Evolutionary conservation across 768 basidiomycete genomes (phyloP), one percentile per base, ranked within the genome.

Genomic region (Russula olivacea): DNA sequence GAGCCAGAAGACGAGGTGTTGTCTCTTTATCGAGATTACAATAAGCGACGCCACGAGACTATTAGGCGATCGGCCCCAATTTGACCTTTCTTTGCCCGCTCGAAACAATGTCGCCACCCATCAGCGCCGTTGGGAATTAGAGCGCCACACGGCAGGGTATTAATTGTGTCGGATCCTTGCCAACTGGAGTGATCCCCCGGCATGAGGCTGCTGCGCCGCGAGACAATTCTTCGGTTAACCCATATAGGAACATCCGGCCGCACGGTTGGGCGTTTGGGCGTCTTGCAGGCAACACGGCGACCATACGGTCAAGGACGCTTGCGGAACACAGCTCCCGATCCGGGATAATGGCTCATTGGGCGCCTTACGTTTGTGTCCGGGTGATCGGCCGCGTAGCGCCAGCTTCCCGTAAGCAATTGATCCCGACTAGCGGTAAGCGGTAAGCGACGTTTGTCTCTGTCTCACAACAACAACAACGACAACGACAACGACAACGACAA

Each of bases 181-280:
- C 59, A 51, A 38, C 47, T 55, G 63, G 63, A 64, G 58, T 51
- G 61, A 57, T 51, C 41, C 55, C 14, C 19, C 48, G 53, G 58
- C 63, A 64, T 55, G 63, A 64, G 63, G 63, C 63, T 30, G 28
- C 63, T 38, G 63, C 59, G 63, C 63, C 58, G 63, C 48, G 60
- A 50, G 30, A 55, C 53, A 36, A 55, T 15, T 45, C 21, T 32
- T 1, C 32, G 52, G 58, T 36, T 52, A 45, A 45, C 50, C 50
- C 55, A 47, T 63, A 48, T 51, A 59, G 54, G 34, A 60, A 34
- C 48, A 12, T 40, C 52, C 50, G 40, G 36, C 58, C 62, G 38
- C 34, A 34, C 41, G 48, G 32, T 49, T 60, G 58, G 32, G 54
- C 32, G 58, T 59, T 54, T 59, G 57, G 47, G 58, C 58, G 62